Conservation (phyloP, 768 basidiomycete species). For the Naganishia vaughanmartiniae region DNA sequence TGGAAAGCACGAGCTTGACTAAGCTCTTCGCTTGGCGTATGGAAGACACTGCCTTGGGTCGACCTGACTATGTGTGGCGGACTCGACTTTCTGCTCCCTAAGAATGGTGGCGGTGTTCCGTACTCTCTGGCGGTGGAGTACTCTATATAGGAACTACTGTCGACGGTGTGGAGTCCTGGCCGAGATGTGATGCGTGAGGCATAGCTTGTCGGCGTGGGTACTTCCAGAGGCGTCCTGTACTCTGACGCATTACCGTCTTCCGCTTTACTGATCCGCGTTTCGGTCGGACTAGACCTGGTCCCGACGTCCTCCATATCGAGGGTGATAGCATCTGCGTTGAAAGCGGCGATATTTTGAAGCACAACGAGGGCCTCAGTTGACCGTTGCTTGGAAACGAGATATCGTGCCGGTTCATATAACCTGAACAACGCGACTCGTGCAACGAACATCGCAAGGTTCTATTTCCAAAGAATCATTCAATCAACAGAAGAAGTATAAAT, state of each 20-base stretch:
- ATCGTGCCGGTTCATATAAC: constrained; percentile 89
- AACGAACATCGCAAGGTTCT: constrained; percentile 86
- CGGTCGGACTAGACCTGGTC: neutral
- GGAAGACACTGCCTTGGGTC: constrained; percentile 1
- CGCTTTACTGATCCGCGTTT: neutral
- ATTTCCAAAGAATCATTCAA: neutral
- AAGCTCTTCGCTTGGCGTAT: constrained; percentile 30
- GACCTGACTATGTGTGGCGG: neutral
- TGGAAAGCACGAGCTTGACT: constrained; percentile 1
- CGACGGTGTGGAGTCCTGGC: neutral
- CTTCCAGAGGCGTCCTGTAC: neutral
- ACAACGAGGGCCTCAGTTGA: constrained; percentile 78
- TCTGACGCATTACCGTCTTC: neutral
- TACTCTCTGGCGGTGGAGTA: constrained; percentile 8
- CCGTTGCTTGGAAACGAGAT: constrained; percentile 82
- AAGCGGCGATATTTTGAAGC: constrained; percentile 76
- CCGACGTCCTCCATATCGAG: constrained; percentile 70
- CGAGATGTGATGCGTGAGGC: too few relatives aligned
- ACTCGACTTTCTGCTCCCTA: neutral
- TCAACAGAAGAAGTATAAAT: constrained; percentile 9
- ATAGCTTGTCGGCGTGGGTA: neutral
- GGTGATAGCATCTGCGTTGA: constrained; percentile 72
- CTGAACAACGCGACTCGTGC: constrained; percentile 85
- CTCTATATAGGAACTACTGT: constrained; percentile 5
- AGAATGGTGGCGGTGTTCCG: neutral